A percentile compares a stretch with the other conserved stretches of the same genome.
Evolutionary conservation across 805 yeast species (phyloP).

Genomic region (Blastobotrys muscicola): DNA sequence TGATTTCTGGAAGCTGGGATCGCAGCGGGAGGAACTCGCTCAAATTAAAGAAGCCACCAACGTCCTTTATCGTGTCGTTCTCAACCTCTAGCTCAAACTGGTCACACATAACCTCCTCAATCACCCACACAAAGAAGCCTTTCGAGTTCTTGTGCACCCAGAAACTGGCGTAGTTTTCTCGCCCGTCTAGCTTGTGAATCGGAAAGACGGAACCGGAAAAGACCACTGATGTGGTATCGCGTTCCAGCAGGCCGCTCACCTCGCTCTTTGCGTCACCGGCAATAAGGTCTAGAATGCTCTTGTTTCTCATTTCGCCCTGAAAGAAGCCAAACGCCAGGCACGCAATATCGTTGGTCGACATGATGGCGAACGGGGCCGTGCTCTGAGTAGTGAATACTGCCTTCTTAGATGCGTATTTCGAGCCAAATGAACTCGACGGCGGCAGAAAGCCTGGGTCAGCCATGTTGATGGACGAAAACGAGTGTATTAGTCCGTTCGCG

Average conservation of each 20-base stretch:
- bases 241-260: background rate
- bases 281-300: slow-evolving; percentile 62
- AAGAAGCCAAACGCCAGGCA: slow-evolving; percentile 80
- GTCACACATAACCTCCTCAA: slow-evolving; percentile 58
- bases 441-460: slow-evolving; percentile 5
- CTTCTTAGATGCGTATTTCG: slow-evolving; percentile 57
- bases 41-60: background rate
- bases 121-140: slow-evolving; percentile 65
- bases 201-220: slow-evolving; percentile 71
- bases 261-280: slow-evolving; percentile 3
- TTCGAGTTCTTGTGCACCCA: slow-evolving; percentile 64
- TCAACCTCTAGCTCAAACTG: slow-evolving; percentile 14
- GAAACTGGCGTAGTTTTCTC: slow-evolving; percentile 72
- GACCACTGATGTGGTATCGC: slow-evolving; percentile 20
- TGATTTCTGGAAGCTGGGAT: background rate
- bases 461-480: slow-evolving; percentile 10
- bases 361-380: slow-evolving; percentile 67
- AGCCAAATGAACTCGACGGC: slow-evolving; percentile 35
- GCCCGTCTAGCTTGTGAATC: slow-evolving; percentile 55
- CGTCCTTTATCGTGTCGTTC: background rate
- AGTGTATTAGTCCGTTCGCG: slow-evolving; percentile 31
- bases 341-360: slow-evolving; percentile 83
- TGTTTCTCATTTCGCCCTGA: slow-evolving; percentile 47
- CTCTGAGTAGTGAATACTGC: slow-evolving; percentile 76
- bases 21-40: background rate